A percentile compares a stretch with the other conserved stretches of the same genome.
phyloP scores from a whole-genome alignment of 768 basidiomycete species.

The Amanita fuliginea region DNA sequence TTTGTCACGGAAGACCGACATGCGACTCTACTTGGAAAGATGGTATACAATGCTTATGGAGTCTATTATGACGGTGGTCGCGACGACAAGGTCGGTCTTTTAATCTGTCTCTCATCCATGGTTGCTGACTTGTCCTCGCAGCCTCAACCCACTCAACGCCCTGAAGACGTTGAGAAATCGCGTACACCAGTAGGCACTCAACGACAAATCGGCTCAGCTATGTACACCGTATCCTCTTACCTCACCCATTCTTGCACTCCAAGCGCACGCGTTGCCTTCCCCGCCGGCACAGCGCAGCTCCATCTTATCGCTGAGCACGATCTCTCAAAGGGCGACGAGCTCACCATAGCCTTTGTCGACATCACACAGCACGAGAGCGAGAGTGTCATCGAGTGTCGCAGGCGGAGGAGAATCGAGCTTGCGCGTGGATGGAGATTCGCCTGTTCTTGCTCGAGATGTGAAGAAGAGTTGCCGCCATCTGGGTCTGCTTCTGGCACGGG shows the following conservation, averaged over 20 bases:
- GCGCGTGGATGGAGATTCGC: conserved; percentile 78
- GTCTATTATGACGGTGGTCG: conserved; percentile 58
- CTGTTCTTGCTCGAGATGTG: conserved; percentile 60
- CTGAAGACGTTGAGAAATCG: conserved; percentile 65
- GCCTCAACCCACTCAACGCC: conserved; percentile 42
- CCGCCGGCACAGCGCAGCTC: conserved; percentile 55
- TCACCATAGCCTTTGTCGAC: conserved; percentile 71
- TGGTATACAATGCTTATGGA: conserved; percentile 71
- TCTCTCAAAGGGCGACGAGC: conserved; percentile 65
- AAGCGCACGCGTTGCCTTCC: conserved; percentile 53
- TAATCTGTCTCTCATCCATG: not conserved
- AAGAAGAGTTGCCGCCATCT: conserved; percentile 30
- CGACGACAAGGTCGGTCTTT: conserved; percentile 49
- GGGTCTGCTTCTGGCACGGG: conserved; percentile 15
- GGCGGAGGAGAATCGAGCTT: conserved; percentile 60
- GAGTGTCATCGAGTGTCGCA: conserved; percentile 40
- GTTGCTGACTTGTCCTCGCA: conserved; percentile 13
- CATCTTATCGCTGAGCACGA: conserved; percentile 55
- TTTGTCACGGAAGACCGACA: conserved; percentile 58
- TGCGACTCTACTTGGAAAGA: conserved; percentile 50
- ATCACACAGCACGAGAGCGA: conserved; percentile 46
- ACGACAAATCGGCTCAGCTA: conserved; percentile 63
- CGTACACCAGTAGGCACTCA: conserved; percentile 69
- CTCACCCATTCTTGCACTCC: conserved; percentile 70
- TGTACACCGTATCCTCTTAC: conserved; percentile 73